Evolutionary conservation across 164 flowering plant genomes (phyloP).

Genomic region (Brasenia schreberi): DNA sequence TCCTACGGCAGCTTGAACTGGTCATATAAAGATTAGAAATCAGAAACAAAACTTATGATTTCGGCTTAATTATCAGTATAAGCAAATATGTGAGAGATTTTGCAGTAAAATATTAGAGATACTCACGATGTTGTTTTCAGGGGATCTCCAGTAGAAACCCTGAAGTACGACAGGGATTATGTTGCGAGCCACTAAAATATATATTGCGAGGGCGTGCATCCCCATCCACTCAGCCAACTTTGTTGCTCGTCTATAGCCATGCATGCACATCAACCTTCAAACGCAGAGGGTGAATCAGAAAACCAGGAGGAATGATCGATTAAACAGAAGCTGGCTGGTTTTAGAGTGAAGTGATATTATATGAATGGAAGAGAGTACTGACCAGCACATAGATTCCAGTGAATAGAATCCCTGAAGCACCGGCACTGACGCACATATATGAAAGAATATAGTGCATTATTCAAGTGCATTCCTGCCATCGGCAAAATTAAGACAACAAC

Average conservation of each 20-base stretch:
- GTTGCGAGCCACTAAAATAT: constrained; percentile 51
- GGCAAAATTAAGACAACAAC: not conserved
- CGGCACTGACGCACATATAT: constrained; percentile 63
- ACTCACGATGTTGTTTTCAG: constrained; percentile 53
- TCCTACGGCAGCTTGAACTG: constrained; percentile 1
- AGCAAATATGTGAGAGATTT: not conserved
- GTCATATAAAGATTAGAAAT: too few species aligned
- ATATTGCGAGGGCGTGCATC: constrained; percentile 52
- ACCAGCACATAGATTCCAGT: constrained; percentile 53
- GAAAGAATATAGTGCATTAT: constrained; percentile 58
- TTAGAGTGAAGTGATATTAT: too few species aligned
- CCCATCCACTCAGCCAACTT: constrained; percentile 65
- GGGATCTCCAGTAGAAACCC: constrained; percentile 64
- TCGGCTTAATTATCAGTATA: not conserved
- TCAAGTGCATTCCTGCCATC: constrained; percentile 50
- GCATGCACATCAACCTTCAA: constrained; percentile 51
- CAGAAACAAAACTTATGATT: not conserved
- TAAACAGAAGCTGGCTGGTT: too few species aligned
- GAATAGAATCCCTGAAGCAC: constrained; percentile 55
- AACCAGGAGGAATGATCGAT: not conserved
- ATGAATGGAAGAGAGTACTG: not conserved
- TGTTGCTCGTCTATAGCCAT: constrained; percentile 31
- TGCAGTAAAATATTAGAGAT: not conserved
- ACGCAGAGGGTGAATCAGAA: not conserved
- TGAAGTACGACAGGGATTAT: constrained; percentile 38